phyloP scores from a whole-genome alignment of 768 basidiomycete genomes.

The Russula sp. region DNA sequence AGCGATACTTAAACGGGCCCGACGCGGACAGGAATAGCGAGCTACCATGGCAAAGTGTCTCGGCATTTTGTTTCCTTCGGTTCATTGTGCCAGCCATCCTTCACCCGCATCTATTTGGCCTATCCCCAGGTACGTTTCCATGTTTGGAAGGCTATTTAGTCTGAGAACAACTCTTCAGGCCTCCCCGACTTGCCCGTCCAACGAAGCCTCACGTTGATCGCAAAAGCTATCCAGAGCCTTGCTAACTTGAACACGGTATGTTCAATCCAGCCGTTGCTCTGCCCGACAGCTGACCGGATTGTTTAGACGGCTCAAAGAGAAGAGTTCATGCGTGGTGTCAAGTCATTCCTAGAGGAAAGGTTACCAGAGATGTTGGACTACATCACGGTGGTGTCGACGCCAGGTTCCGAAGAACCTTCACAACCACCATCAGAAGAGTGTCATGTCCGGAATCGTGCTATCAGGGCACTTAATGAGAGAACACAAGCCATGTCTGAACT shows the following conservation, averaged over 20 bases:
- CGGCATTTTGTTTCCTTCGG: conserved; percentile 84
- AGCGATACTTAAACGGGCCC: conserved; percentile 43
- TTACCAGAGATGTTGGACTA: conserved; percentile 74
- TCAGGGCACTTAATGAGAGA: conserved; percentile 54
- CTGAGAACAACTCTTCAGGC: conserved; percentile 37
- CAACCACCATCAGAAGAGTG: conserved; percentile 28
- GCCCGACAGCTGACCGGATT: neutral
- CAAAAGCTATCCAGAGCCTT: conserved; percentile 84
- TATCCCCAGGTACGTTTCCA: conserved; percentile 55
- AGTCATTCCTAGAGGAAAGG: conserved; percentile 63
- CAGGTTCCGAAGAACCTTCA: conserved; percentile 28
- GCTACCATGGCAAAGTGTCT: conserved; percentile 76
- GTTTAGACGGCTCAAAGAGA: conserved; percentile 62
- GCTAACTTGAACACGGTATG: conserved; percentile 77
- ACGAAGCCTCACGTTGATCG: conserved; percentile 77
- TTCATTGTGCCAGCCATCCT: conserved; percentile 88
- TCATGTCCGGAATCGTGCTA: conserved; percentile 36
- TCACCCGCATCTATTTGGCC: conserved; percentile 79
- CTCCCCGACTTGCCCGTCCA: conserved; percentile 61
- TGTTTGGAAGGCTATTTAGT: neutral
- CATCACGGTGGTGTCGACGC: conserved; percentile 63
- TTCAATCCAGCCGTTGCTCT: conserved; percentile 1
- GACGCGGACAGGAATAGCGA: conserved; percentile 43
- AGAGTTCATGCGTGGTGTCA: conserved; percentile 74
- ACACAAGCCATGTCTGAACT: conserved; percentile 50